Base-by-base conservation (phyloP, 1,139 yeast genomes). In the Tardiomyces blankii region DNA sequence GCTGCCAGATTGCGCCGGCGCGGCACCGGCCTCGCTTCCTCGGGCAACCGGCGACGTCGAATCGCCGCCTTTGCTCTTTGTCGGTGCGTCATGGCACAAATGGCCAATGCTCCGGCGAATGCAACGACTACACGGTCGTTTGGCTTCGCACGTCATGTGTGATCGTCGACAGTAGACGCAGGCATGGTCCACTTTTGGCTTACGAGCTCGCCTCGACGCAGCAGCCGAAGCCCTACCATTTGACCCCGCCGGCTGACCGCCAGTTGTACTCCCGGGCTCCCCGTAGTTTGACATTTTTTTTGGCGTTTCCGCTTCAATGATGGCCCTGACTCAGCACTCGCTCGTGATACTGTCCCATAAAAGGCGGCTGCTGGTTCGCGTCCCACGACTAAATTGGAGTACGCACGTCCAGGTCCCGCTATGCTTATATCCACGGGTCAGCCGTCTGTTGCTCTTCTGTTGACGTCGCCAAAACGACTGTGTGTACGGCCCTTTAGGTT, bases 111-210 rank as follows among this genome's bases (percentile, higher is more conserved):
- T 87, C 52, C 97, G 70, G 62, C 85, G 86, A 18, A 88, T 74
- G 64, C 97, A 89, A 45, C 96, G 69, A 45, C 80, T 77, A 61
- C 97, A 89, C 1, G 97, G 97, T 48, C 96, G 70, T 13, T 78
- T 52, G 41, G 56, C 53, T 46, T 88, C 96, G 65, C 97, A 89
- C 30, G 88, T 85, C 93, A 89, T 87, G 62, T 89, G 97, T 1
- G 96, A 86, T 42, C 97, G 70, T 43, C 96, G 75, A 60, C 97
- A 89, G 60, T 86, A 89, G 2, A 89, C 85, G 67, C 97, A 89
- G 0, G 97, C 96, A 43, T 60, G 65, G 51, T 62, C 68, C 21
- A 60, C 67, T 47, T 63, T 64, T 33, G 55, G 40, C 16, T 43
- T 45, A 8, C 32, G 35, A 13, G 23, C 13, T 14, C 23, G 23